These are phyloP conservation scores for Jaminaea rosea DNA, from an alignment of 1,284 basidiomycete species.

Conservation along the genomic window DNA sequence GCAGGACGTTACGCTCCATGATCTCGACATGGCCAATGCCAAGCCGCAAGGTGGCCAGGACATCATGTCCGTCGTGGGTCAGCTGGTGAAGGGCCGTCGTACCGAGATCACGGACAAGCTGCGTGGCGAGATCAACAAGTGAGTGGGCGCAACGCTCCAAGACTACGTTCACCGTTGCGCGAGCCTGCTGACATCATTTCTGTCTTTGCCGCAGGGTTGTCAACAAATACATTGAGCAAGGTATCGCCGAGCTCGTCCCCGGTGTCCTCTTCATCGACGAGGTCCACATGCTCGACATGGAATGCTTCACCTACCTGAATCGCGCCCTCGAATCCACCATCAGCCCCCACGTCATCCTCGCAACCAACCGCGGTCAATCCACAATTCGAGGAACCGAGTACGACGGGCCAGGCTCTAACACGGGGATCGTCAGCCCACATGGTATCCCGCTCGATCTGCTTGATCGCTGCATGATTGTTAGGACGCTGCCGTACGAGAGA, in stretches of 20 bases:
- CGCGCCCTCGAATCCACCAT: slow-evolving; percentile 88
- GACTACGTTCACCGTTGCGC: too few species aligned
- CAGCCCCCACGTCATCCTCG: slow-evolving; percentile 92
- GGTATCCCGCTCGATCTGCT: slow-evolving; percentile 88
- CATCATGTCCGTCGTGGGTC: slow-evolving; percentile 98
- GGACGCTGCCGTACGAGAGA: slow-evolving; percentile 73
- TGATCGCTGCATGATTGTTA: slow-evolving; percentile 93
- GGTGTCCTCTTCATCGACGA: slow-evolving; percentile 98
- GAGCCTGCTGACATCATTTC: too few species aligned
- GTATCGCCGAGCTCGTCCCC: slow-evolving; percentile 92
- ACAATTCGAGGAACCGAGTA: slow-evolving; percentile 76
- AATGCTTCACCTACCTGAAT: slow-evolving; percentile 98
- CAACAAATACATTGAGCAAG: slow-evolving; percentile 92
- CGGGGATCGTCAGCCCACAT: slow-evolving; percentile 80
- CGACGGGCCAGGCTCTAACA: slow-evolving; percentile 35
- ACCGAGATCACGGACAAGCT: slow-evolving; percentile 97
- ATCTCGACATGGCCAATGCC: slow-evolving; percentile 93
- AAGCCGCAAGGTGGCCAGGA: slow-evolving; percentile 88
- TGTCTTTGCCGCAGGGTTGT: too few species aligned
- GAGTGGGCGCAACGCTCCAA: too few species aligned
- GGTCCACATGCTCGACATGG: slow-evolving; percentile 99
- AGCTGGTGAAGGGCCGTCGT: slow-evolving; percentile 81
- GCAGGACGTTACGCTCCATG: slow-evolving; percentile 91
- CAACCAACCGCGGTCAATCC: slow-evolving; percentile 86
- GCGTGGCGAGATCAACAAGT: slow-evolving; percentile 89